phyloP scores from a whole-genome alignment of 2,329 filamentous ascomycete genomes.

The Cladosporium sp. region DNA sequence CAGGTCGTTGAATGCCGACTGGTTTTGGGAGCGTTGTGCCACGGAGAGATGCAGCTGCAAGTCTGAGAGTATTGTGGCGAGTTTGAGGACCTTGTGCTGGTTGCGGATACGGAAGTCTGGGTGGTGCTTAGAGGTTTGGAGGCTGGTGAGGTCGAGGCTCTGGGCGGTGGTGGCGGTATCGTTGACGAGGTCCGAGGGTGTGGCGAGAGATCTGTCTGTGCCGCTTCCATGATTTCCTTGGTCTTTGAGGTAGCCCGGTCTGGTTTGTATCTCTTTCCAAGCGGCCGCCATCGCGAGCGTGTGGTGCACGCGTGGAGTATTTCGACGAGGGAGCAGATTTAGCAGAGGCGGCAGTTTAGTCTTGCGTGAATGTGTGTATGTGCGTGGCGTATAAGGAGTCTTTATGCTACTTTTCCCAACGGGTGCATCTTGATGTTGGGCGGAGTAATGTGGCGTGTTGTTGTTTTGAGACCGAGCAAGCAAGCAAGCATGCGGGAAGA shows the following conservation, averaged over 20 bases:
- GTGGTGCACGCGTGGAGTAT: background rate
- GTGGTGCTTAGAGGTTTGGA: slow-evolving; percentile 1
- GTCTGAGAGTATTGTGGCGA: background rate
- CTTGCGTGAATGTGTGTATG: background rate
- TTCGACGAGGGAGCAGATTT: background rate
- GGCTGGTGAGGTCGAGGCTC: background rate
- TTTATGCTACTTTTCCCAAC: background rate
- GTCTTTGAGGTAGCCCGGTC: background rate
- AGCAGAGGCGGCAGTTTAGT: background rate
- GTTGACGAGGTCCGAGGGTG: background rate
- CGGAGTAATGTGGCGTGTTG: background rate
- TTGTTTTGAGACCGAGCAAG: background rate
- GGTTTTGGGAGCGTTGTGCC: background rate
- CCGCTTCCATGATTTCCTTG: background rate
- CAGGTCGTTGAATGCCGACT: background rate
- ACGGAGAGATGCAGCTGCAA: background rate
- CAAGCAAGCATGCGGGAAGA: background rate
- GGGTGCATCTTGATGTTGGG: background rate
- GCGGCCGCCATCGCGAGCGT: background rate
- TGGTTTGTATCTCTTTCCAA: background rate
- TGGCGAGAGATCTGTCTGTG: background rate
- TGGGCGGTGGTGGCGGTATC: background rate
- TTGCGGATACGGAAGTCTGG: slow-evolving; percentile 14
- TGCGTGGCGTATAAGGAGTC: background rate
- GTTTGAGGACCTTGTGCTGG: background rate